Evolutionary conservation across 495 filamentous ascomycete genomes (phyloP).

Genomic region (Physcia stellaris): DNA sequence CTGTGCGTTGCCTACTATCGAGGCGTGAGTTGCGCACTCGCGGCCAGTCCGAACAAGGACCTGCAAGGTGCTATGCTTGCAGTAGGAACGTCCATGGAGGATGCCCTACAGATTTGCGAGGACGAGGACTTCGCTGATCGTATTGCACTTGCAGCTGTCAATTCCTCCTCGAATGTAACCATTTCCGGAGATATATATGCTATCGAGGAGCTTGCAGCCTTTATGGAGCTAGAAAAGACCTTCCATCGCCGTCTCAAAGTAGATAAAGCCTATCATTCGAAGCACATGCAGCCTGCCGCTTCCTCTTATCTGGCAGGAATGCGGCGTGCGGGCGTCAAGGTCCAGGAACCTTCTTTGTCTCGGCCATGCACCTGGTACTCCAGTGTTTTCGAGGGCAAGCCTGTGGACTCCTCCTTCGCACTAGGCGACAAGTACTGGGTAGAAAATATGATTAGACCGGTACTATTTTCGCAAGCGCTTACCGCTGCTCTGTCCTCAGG

Average conservation of each 20-base stretch:
- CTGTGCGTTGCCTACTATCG: slow-evolving; percentile 20
- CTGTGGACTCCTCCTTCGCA: not conserved
- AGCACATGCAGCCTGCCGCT: slow-evolving; percentile 36
- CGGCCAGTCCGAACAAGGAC: not conserved
- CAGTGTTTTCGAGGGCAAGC: slow-evolving; percentile 14
- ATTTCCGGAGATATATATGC: slow-evolving; percentile 31
- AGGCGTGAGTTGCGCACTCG: slow-evolving; percentile 8
- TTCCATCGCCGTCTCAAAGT: slow-evolving; percentile 28
- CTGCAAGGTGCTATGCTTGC: slow-evolving; percentile 45
- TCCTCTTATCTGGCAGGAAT: slow-evolving; percentile 24
- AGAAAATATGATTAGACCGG: slow-evolving; percentile 35
- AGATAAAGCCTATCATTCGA: slow-evolving; percentile 48
- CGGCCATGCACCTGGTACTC: slow-evolving; percentile 15
- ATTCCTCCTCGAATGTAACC: slow-evolving; percentile 24
- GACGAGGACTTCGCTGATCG: slow-evolving; percentile 17
- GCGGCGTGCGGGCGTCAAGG: slow-evolving; percentile 8
- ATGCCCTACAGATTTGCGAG: slow-evolving; percentile 29
- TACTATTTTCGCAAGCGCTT: slow-evolving; percentile 38
- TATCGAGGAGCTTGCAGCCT: slow-evolving; percentile 23
- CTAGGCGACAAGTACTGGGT: not conserved
- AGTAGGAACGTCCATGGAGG: slow-evolving; percentile 29
- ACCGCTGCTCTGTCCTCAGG: slow-evolving; percentile 16
- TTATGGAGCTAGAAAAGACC: slow-evolving; percentile 29
- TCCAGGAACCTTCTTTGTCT: not conserved
- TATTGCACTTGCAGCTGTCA: slow-evolving; percentile 22